Evolutionary conservation across 2,329 filamentous ascomycete species (phyloP).

Genomic region (Aspergillus fumigatus): DNA sequence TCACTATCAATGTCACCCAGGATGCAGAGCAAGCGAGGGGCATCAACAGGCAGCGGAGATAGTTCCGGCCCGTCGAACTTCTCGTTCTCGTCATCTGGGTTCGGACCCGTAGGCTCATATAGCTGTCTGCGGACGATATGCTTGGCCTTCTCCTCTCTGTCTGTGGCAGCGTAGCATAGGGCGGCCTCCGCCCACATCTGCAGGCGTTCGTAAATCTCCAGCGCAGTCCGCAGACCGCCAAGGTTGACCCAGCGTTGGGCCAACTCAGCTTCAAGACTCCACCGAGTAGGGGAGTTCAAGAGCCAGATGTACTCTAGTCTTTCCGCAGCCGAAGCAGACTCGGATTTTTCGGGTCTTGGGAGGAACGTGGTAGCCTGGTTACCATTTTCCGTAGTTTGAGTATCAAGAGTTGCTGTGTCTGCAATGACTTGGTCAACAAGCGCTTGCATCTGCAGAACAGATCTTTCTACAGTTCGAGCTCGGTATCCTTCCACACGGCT

Average conservation of each 20-base stretch:
- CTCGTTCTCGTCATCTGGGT: conserved; percentile 49
- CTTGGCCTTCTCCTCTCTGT: conserved; percentile 78
- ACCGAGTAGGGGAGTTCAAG: conserved; percentile 76
- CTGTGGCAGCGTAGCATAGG: conserved; percentile 74
- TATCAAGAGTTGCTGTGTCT: conserved; percentile 59
- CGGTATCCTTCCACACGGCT: conserved; percentile 85
- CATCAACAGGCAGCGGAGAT: conserved; percentile 69
- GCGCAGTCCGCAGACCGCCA: conserved; percentile 79
- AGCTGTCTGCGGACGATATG: conserved; percentile 72
- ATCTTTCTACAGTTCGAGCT: conserved; percentile 81
- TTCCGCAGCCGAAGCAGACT: conserved; percentile 69
- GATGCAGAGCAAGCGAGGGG: conserved; percentile 86
- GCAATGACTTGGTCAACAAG: conserved; percentile 93
- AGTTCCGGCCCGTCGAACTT: conserved; percentile 64
- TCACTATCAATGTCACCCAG: conserved; percentile 82
- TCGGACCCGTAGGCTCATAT: conserved; percentile 57
- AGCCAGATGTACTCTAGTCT: conserved; percentile 80
- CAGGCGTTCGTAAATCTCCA: conserved; percentile 93
- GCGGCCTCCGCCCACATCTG: conserved; percentile 94
- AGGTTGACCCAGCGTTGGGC: conserved; percentile 88
- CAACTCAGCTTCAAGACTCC: conserved; percentile 91
- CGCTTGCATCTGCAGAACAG: conserved; percentile 87
- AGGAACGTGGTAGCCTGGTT: conserved; percentile 70
- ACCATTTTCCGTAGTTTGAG: conserved; percentile 28
- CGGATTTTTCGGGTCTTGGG: conserved; percentile 66